A percentile compares a stretch with the other conserved stretches of the same genome.
phyloP scores from a whole-genome alignment of 169 alveolate genomes.

The Babesia bigemina region DNA sequence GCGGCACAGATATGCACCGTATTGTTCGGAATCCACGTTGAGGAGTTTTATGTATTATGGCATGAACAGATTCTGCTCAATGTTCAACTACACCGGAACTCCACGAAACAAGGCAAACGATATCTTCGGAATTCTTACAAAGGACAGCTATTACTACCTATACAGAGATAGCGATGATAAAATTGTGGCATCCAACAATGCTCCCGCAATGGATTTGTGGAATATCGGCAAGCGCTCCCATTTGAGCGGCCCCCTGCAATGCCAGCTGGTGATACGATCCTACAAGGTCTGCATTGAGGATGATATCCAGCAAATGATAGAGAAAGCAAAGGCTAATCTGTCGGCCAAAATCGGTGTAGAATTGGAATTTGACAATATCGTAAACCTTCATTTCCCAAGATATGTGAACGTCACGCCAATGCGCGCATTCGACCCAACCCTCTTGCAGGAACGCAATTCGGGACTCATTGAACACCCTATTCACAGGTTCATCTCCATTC shows the following conservation, averaged over 20 bases:
- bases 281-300: neutral
- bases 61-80: constrained; percentile 8
- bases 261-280: constrained; percentile 14
- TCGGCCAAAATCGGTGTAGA: constrained; percentile 1
- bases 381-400: constrained; percentile 13
- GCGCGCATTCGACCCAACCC: constrained; percentile 8
- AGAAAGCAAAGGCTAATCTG: neutral
- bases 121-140: constrained; percentile 1
- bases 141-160: neutral
- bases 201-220: constrained; percentile 48
- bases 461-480: constrained; percentile 17
- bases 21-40: neutral
- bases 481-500: constrained; percentile 22
- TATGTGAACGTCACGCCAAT: constrained; percentile 1
- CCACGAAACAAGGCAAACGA: neutral
- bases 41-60: constrained; percentile 8
- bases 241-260: constrained; percentile 16
- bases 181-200: constrained; percentile 25
- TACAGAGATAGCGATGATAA: constrained; percentile 1
- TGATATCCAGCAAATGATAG: neutral
- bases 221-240: constrained; percentile 2
- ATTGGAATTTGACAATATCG: constrained; percentile 12
- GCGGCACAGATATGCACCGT: neutral
- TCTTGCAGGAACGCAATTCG: neutral
- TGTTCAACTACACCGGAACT: constrained; percentile 6